Evolutionary conservation across 2,329 filamentous ascomycete genomes (phyloP), one percentile per base, ranked within the genome.

Genomic region (Botryosphaeria dothidea): DNA sequence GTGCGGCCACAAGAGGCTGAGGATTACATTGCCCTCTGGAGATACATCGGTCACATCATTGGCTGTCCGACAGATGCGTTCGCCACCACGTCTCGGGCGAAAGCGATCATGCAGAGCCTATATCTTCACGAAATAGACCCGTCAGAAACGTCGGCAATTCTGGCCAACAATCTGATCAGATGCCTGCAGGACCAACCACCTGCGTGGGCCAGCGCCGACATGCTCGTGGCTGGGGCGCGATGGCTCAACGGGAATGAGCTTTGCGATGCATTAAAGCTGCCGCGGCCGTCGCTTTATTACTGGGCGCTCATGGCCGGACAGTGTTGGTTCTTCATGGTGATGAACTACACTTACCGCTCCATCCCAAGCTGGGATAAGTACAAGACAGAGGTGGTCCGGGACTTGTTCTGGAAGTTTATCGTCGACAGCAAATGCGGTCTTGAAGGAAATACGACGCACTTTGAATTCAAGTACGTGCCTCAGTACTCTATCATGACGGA

Each of bases 1-100:
- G 78, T 91, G 27, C 82, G 83, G 0, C 65, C 81, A 29, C 84
- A 85, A 65, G 90, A 94, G 72, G 86, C 85, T 2, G 72, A 73
- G 1, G 90, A 93, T 71, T 93, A 92, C 72, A 81, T 92, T 49
- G 90, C 90, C 0, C 79, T 94, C 0, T 94, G 91, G 90, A 84
- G 91, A 2, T 90, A 91, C 68, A 85, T 93, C 13, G 90, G 85
- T 0, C 84, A 92, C 71, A 81, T 93, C 31, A 84, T 92, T 70
- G 91, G 91, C 13, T 87, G 86, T 6, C 91, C 90, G 0, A 85
- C 85, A 1, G 83, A 78, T 0, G 83, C 82, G 68, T 87, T 92
- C 71, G 80, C 82, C 1, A 85, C 82, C 0, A 81, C 85, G 0
- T 77, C 78, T 5, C 80, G 82, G 36, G 87, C 88, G 1, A 87